Percentiles rank a stretch among this genome's conserved stretches.
These are phyloP conservation scores for Raddia distichophylla DNA, from an alignment of 176 grass and related monocot genomes.

Conservation along the genomic window DNA sequence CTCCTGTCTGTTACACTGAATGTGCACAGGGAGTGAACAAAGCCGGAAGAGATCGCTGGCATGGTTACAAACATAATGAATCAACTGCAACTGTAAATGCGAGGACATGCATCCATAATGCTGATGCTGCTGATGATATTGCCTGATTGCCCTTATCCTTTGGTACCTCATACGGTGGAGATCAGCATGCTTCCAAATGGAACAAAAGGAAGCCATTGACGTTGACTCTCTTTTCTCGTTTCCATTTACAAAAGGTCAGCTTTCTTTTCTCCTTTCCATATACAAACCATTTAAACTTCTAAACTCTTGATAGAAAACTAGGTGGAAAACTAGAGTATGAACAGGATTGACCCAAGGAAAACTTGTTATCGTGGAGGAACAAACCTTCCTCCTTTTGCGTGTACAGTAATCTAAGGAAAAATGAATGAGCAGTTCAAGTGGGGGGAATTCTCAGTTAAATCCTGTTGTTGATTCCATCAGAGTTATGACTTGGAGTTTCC, in stretches of 20 bases:
- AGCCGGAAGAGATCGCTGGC: background rate
- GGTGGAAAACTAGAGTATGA: background rate
- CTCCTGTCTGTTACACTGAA: background rate
- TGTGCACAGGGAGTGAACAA: background rate
- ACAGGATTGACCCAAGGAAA: background rate
- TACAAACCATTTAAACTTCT: background rate
- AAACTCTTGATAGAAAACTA: background rate
- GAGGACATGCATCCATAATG: background rate
- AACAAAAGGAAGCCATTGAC: constrained; percentile 4
- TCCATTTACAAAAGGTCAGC: background rate
- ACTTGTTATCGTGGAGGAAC: background rate
- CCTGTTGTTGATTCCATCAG: background rate
- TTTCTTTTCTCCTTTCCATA: background rate
- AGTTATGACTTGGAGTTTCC: constrained; percentile 44
- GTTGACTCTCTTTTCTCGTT: background rate
- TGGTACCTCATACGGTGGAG: constrained; percentile 7
- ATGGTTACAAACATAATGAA: background rate
- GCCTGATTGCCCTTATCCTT: constrained; percentile 1
- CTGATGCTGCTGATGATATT: background rate
- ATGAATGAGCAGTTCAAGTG: constrained; percentile 17
- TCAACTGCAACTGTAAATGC: background rate
- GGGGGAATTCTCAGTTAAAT: constrained; percentile 13
- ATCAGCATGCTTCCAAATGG: constrained; percentile 18
- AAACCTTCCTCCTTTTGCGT: background rate
- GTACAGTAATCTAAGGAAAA: background rate